These are phyloP conservation scores for Trametes villosa DNA, from an alignment of 768 basidiomycete species.

Conservation along the genomic window DNA sequence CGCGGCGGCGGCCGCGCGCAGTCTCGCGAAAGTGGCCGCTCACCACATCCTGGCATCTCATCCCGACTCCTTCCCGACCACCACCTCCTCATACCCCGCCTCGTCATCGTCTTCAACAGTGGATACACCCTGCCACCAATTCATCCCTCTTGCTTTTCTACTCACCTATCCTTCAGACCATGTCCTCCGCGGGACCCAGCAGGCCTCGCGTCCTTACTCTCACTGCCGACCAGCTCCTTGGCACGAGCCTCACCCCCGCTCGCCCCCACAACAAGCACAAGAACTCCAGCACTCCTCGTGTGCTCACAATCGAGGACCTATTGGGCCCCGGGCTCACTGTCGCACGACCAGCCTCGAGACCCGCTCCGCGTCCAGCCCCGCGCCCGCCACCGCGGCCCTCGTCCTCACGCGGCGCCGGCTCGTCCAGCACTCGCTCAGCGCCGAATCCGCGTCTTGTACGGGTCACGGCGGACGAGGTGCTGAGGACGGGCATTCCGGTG, in stretches of 20 bases:
- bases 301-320: constrained; percentile 20
- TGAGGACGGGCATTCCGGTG: constrained; percentile 18
- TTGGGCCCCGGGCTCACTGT: constrained; percentile 20
- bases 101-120: too few species aligned
- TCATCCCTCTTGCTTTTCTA: too few species aligned
- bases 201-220: constrained; percentile 18
- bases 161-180: too few species aligned
- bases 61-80: too few species aligned
- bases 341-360: constrained; percentile 5
- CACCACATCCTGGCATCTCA: too few species aligned
- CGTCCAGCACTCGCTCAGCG: not conserved
- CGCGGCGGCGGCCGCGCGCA: too few species aligned
- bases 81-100: too few species aligned
- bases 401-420: not conserved
- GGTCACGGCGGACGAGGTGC: constrained; percentile 20
- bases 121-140: too few species aligned
- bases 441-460: constrained; percentile 9
- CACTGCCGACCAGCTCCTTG: constrained; percentile 24
- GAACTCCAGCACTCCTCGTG: constrained; percentile 8
- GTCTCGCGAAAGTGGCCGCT: too few species aligned
- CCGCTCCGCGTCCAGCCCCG: constrained; percentile 3
- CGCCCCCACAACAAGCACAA: constrained; percentile 12
- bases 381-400: not conserved
- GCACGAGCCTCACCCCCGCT: constrained; percentile 15
- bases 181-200: constrained; percentile 10